Evolutionary conservation across 2,329 filamentous ascomycete species (phyloP).

Genomic region (Aspergillus melleus): DNA sequence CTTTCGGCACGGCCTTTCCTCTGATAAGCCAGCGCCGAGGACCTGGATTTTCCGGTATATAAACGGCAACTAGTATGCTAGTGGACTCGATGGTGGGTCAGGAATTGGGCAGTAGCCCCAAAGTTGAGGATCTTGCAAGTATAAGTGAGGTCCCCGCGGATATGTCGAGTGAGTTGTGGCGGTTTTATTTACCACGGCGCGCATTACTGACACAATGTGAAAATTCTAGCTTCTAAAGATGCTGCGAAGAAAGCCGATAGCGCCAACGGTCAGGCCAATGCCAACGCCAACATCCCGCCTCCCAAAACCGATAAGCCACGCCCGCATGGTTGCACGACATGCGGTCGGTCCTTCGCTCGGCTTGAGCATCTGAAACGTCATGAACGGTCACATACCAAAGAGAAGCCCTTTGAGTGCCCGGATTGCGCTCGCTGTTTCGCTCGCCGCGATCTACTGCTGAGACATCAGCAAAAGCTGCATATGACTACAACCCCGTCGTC

Average conservation of each 20-base stretch:
- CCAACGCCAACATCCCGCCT: slow-evolving; percentile 56
- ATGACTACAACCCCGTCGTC: slow-evolving; percentile 87
- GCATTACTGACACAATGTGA: slow-evolving; percentile 10
- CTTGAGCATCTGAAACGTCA: slow-evolving; percentile 96
- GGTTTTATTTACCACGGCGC: slow-evolving; percentile 5
- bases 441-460: slow-evolving; percentile 81
- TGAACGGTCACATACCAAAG: slow-evolving; percentile 96
- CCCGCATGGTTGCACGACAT: slow-evolving; percentile 90
- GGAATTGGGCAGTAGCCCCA: slow-evolving; percentile 33
- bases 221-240: slow-evolving; percentile 25
- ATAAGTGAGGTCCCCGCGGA: slow-evolving; percentile 43
- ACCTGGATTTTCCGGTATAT: background rate
- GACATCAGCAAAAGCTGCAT: slow-evolving; percentile 98
- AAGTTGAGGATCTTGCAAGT: slow-evolving; percentile 41
- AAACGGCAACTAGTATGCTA: slow-evolving; percentile 30
- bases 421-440: slow-evolving; percentile 95
- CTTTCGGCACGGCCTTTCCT: background rate
- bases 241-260: slow-evolving; percentile 30
- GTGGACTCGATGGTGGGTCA: slow-evolving; percentile 41
- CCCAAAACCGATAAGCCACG: slow-evolving; percentile 97
- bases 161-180: slow-evolving; percentile 37
- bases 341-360: slow-evolving; percentile 86
- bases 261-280: slow-evolving; percentile 26
- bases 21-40: background rate
- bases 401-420: slow-evolving; percentile 97